Base-by-base conservation (phyloP, 257 asterid species). In the Primulina tabacum region DNA sequence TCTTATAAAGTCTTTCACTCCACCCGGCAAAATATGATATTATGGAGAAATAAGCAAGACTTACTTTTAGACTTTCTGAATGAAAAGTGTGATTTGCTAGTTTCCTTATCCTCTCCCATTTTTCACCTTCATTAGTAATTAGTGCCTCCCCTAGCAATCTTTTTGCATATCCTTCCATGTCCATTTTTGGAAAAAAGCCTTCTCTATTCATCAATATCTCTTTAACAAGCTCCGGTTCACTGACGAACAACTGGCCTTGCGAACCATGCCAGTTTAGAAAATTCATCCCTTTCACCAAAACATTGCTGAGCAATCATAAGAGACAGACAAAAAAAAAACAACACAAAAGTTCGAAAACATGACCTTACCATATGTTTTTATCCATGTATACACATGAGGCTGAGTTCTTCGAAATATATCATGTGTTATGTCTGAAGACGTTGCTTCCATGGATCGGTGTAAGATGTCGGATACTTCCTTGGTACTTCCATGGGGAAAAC, bases 361-460 rank as follows among this genome's bases (percentile, higher is more conserved):
- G 0, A 0, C 4, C 28, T 71, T 77, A 86, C 92, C 96, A 24
- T 90, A 88, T 40, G 75, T 76, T 28, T 78, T 80, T 30, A 79
- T 82, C 95, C 95, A 90, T 2, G 82, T 53, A 69, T 76, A 75
- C 29, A 90, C 84, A 68, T 88, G 89, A 64, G 96, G 96, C 38
- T 86, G 87, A 28, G 86, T 71, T 62, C 88, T 84, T 9, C 85
- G 75, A 29, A 80, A 83, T 62, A 90, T 77, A 56, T 81, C 83
- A 55, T 90, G 92, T 5, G 90, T 84, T 29, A 86, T 65, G 61
- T 81, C 81, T 86, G 80, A 77, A 2, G 96, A 47, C 55, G 18
- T 82, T 64, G 73, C 73, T 4, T 61, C 79, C 80, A 82, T 78
- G 58, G 82, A 76, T 72, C 70, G 71, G 33, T 57, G 80, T 76